phyloP scores from a whole-genome alignment of 164 flowering plant genomes.

The Santalum album region DNA sequence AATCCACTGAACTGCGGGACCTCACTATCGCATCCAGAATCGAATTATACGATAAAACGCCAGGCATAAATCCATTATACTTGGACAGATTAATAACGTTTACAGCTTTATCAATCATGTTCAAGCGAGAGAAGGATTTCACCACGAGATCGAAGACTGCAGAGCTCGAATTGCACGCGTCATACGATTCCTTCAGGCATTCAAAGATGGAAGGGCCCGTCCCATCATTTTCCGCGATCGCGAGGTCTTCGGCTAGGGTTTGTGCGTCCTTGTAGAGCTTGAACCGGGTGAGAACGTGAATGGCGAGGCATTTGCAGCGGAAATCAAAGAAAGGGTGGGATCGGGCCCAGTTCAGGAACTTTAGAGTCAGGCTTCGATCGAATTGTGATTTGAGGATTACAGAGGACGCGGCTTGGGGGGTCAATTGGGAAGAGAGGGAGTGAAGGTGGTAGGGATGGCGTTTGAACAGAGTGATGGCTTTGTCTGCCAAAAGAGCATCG shows the following conservation, averaged over 20 bases:
- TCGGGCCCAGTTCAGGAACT: slow-evolving; percentile 59
- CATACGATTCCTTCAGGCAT: slow-evolving; percentile 45
- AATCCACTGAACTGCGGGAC: slow-evolving; percentile 13
- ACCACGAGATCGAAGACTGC: slow-evolving; percentile 77
- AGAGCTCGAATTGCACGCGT: slow-evolving; percentile 42
- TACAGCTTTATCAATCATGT: slow-evolving; percentile 40
- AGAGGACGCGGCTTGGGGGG: slow-evolving; percentile 51
- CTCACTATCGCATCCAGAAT: slow-evolving; percentile 53
- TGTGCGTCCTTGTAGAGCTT: slow-evolving; percentile 65
- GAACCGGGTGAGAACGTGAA: slow-evolving; percentile 72
- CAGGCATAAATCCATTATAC: slow-evolving; percentile 62
- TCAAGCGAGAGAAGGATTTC: slow-evolving; percentile 49
- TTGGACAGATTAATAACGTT: slow-evolving; percentile 40
- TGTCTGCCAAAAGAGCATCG: slow-evolving; percentile 37
- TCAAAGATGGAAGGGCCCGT: slow-evolving; percentile 32
- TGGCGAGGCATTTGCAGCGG: slow-evolving; percentile 41
- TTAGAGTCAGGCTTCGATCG: slow-evolving; percentile 39
- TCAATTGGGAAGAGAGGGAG: slow-evolving; percentile 41
- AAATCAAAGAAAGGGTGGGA: slow-evolving; percentile 43
- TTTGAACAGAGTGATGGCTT: slow-evolving; percentile 40
- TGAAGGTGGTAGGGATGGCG: slow-evolving; percentile 31
- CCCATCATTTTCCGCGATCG: slow-evolving; percentile 14
- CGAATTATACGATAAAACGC: slow-evolving; percentile 71
- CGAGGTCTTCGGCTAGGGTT: slow-evolving; percentile 39
- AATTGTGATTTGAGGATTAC: slow-evolving; percentile 50